A percentile compares a stretch with the other conserved stretches of the same genome.
phyloP scores from a whole-genome alignment of 1,139 yeast species.

The Pichia sp. region DNA sequence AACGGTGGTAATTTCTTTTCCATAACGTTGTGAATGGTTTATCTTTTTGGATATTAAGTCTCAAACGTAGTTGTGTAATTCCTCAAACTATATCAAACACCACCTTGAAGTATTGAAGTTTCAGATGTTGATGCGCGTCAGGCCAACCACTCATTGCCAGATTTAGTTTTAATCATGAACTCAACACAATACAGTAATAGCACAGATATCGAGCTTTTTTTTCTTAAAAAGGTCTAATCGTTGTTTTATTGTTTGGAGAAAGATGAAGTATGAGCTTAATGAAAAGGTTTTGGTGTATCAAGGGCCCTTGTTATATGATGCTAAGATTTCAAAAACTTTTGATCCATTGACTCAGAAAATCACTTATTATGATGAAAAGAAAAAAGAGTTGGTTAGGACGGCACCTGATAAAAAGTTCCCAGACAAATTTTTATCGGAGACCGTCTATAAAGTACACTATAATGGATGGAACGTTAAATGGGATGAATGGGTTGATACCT shows the following conservation, averaged over 20 bases:
- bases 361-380: slow-evolving; percentile 32
- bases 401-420: slow-evolving; percentile 38
- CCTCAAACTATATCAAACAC: background rate
- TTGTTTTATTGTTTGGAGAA: background rate
- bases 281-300: slow-evolving; percentile 62
- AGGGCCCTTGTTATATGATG: slow-evolving; percentile 87
- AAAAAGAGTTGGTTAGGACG: slow-evolving; percentile 15
- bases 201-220: too few relatives aligned
- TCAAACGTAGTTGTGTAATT: too few relatives aligned
- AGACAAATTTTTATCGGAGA: slow-evolving; percentile 32
- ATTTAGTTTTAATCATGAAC: too few relatives aligned
- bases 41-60: too few relatives aligned
- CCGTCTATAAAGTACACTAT: slow-evolving; percentile 70
- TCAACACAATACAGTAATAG: too few relatives aligned
- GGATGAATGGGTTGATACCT: slow-evolving; percentile 91
- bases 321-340: slow-evolving; percentile 64
- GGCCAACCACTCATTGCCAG: too few relatives aligned
- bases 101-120: background rate
- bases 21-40: background rate
- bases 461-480: slow-evolving; percentile 94
- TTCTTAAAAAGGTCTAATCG: too few relatives aligned
- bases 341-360: slow-evolving; percentile 42
- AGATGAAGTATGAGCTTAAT: slow-evolving; percentile 2
- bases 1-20: slow-evolving; percentile 6
- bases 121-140: background rate